Evolutionary conservation across 1,284 basidiomycete genomes (phyloP).

Genomic region (Tilletia caries): DNA sequence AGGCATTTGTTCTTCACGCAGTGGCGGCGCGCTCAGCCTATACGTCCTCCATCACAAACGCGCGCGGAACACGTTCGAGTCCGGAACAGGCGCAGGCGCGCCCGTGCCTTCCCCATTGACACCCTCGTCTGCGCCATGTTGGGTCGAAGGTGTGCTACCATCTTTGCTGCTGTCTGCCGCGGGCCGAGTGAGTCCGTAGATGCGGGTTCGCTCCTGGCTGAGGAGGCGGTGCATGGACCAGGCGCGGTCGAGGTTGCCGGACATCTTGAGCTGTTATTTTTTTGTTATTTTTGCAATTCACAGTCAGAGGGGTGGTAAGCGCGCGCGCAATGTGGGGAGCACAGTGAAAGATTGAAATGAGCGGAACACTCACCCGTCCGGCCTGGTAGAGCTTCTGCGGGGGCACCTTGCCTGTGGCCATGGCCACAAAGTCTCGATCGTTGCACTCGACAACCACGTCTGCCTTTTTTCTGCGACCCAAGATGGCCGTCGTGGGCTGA

Average conservation of each 20-base stretch:
- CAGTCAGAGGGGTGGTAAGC: not conserved
- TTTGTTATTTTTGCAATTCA: not conserved
- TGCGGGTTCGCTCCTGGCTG: slow-evolving; percentile 44
- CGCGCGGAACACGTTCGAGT: slow-evolving; percentile 8
- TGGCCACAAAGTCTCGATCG: slow-evolving; percentile 45
- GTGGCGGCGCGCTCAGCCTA: no score
- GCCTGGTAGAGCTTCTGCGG: slow-evolving; percentile 36
- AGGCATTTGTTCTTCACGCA: no score
- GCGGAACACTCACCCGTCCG: slow-evolving; percentile 31
- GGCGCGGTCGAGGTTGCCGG: slow-evolving; percentile 43
- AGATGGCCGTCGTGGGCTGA: slow-evolving; percentile 37
- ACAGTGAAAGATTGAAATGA: no score
- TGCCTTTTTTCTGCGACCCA: slow-evolving; percentile 42
- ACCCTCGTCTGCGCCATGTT: not conserved
- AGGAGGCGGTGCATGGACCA: slow-evolving; percentile 35
- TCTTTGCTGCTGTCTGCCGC: slow-evolving; percentile 2
- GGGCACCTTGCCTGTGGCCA: slow-evolving; percentile 45
- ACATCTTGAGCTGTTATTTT: slow-evolving; percentile 42
- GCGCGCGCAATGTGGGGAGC: not conserved
- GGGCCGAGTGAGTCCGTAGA: slow-evolving; percentile 31
- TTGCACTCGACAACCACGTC: slow-evolving; percentile 47
- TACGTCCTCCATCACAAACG: not conserved
- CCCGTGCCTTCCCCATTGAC: slow-evolving; percentile 5
- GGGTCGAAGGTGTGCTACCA: not conserved
- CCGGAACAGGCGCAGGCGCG: slow-evolving; percentile 2